Evolutionary conservation across 495 filamentous ascomycete genomes (phyloP), one percentile per base, ranked within the genome.

Genomic region (Hypoxylon fragiforme): DNA sequence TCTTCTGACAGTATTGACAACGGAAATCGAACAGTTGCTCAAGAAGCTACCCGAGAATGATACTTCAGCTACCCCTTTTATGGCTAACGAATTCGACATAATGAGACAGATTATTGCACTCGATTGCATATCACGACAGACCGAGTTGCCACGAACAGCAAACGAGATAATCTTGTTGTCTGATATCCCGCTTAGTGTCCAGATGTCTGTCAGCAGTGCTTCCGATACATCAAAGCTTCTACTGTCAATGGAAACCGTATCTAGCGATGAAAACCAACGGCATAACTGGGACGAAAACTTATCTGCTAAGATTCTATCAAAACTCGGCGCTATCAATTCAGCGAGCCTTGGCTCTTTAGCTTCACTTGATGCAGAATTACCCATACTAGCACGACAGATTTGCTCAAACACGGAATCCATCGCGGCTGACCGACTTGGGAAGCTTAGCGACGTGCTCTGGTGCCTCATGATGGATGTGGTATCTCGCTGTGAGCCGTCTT

Each of bases 281-380:
- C 67, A 65, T n/a, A 78, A 81, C 1, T 77, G 83, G 64, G 75
- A 73, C 13, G 79, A 79, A 13, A 70, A 69, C 6, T 56, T 89
- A 14, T 79, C 85, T 12, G 61, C 81, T 14, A 75, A 77, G 0
- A 51, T 90, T 7, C 58, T 89, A 28, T 70, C 73, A 24, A 84
- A 81, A 49, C 68, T 88, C 44, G 73, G 77, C 32, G 67, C 72
- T 3, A 68, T 84, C 3, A 70, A 75, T 21, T 71, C 74, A 32
- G 82, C 83, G 1, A 80, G 69, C 38, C 67, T 91, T 44, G 74
- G 76, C 9, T 81, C 85, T 56, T 74, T 90, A 42, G 75, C 81
- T 44, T 78, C 84, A 19, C 71, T 91, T 1, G 82, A 89, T 61
- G 66, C 77, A 1, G 88, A 91, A 62, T 73, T 89, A 44, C 78